A percentile compares a stretch with the other conserved stretches of the same genome.
phyloP scores from a whole-genome alignment of 495 filamentous ascomycete species.

The Podospora pseudopauciseta region DNA sequence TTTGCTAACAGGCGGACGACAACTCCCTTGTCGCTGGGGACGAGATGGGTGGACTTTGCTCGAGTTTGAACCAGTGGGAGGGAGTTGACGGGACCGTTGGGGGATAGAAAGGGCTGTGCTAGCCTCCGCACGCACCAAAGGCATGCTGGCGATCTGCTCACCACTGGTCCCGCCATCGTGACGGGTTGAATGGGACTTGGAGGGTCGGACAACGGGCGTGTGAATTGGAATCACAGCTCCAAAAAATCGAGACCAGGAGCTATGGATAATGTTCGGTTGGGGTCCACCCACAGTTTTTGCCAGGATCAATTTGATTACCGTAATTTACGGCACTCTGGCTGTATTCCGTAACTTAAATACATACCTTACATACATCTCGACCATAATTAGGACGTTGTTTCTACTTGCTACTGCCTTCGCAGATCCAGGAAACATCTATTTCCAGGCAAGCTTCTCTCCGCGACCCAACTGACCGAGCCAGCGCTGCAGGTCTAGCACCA shows the following conservation, averaged over 20 bases:
- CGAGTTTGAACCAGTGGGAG: conserved; percentile 26
- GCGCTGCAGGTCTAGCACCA: conserved; percentile 29
- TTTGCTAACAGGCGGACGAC: conserved; percentile 59
- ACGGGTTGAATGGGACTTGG: not conserved
- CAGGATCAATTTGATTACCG: too few relatives aligned
- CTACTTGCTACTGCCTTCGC: too few relatives aligned
- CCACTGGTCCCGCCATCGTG: conserved; percentile 21
- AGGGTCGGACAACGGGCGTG: not conserved
- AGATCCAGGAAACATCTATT: not conserved
- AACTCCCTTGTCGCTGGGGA: conserved; percentile 41
- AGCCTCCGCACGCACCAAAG: conserved; percentile 31
- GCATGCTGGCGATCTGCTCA: conserved; percentile 29
- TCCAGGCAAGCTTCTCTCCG: not conserved
- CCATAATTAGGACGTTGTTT: too few relatives aligned
- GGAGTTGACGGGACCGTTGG: conserved; percentile 12
- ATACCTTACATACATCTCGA: too few relatives aligned
- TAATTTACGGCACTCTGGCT: too few relatives aligned
- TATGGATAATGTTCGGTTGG: conserved; percentile 16
- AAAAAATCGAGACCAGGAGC: not conserved
- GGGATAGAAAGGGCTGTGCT: conserved; percentile 19
- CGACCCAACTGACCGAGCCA: conserved; percentile 24
- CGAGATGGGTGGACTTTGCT: conserved; percentile 26
- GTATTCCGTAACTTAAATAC: too few relatives aligned
- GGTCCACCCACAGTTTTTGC: not conserved
- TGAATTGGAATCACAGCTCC: not conserved